phyloP scores from a whole-genome alignment of 257 asterid species.

The Solanum habrochaites region DNA sequence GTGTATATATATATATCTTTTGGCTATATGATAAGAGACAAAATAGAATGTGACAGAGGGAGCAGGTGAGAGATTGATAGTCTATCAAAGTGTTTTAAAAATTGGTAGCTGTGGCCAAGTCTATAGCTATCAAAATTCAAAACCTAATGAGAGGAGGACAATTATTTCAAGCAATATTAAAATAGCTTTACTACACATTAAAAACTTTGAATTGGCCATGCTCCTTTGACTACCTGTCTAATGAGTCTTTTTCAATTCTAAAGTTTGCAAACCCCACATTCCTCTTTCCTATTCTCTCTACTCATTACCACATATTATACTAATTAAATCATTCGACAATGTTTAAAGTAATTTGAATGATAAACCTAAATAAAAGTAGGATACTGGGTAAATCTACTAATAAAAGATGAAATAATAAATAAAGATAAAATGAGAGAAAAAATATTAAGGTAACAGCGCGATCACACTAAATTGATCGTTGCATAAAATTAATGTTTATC shows the following conservation, averaged over 20 bases:
- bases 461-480: neutral
- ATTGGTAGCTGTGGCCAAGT: neutral
- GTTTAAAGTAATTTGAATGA: no score
- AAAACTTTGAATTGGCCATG: neutral
- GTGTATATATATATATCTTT: neutral
- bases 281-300: neutral
- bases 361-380: no score
- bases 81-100: neutral
- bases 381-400: no score
- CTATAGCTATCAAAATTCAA: neutral
- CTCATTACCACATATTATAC: neutral
- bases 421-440: neutral
- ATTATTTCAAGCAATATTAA: conserved; percentile 7
- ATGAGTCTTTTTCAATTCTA: neutral
- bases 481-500: no score
- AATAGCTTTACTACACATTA: neutral
- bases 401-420: no score
- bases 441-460: neutral
- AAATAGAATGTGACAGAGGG: neutral
- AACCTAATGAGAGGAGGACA: neutral
- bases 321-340: neutral
- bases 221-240: conserved; percentile 2
- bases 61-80: conserved; percentile 7
- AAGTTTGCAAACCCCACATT: neutral
- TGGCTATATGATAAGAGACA: neutral